A percentile compares a stretch with the other conserved stretches of the same genome.
Evolutionary conservation across 2,329 filamentous ascomycete species (phyloP).

Genomic region (Neoscytalidium dimidiatum): DNA sequence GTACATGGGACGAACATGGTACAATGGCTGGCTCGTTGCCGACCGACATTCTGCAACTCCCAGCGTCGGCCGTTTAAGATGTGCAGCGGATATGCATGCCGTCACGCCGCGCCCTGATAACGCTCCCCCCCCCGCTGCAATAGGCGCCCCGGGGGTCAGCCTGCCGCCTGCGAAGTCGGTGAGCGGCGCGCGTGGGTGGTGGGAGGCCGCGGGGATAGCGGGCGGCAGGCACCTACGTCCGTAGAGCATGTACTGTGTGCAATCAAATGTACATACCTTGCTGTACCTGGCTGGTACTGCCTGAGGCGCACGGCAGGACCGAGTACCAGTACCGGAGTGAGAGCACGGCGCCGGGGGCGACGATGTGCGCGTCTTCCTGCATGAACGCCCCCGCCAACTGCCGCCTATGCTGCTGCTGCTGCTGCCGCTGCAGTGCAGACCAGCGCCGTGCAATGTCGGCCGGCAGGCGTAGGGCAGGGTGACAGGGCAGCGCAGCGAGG

Average conservation of each 20-base stretch:
- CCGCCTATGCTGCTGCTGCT: background rate
- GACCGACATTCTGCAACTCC: constrained; percentile 11
- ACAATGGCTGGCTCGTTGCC: background rate
- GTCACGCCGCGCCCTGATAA: constrained; percentile 14
- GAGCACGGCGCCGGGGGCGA: too few species aligned
- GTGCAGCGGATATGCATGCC: constrained; percentile 13
- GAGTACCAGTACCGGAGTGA: background rate
- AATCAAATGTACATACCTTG: background rate
- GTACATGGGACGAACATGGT: constrained; percentile 1
- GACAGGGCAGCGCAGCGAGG: too few species aligned
- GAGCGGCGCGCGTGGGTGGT: background rate
- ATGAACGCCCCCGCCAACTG: background rate
- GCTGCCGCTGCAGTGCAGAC: background rate
- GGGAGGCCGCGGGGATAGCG: background rate
- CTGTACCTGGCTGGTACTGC: too few species aligned
- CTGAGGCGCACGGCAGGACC: background rate
- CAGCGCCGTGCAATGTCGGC: background rate
- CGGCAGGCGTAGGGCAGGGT: constrained; percentile 7
- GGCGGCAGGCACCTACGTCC: background rate
- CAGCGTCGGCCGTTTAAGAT: constrained; percentile 6
- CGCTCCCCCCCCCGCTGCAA: background rate
- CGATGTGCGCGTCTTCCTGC: background rate
- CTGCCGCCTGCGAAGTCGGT: constrained; percentile 17
- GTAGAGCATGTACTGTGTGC: background rate
- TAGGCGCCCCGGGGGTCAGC: background rate